Evolutionary conservation across 2,329 filamentous ascomycete species (phyloP).

Genomic region (Pseudocercospora musae): DNA sequence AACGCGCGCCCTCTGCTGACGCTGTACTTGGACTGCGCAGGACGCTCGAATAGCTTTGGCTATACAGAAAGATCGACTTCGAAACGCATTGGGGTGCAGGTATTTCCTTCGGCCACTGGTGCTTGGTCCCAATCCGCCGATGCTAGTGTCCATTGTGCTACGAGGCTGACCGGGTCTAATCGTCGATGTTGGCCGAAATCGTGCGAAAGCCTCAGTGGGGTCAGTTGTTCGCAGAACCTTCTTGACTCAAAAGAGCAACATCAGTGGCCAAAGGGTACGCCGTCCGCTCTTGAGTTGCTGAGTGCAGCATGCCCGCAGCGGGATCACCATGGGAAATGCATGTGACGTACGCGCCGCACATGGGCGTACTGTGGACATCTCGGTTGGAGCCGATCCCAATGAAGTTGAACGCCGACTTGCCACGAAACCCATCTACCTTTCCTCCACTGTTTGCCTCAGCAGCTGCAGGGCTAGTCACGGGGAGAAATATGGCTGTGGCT

Average conservation of each 20-base stretch:
- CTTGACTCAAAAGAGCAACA: neutral
- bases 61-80: constrained; percentile 1
- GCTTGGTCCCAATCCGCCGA: neutral
- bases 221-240: neutral
- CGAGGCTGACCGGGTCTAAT: constrained; percentile 1
- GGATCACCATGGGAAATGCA: neutral
- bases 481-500: neutral
- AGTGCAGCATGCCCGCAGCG: constrained; percentile 3
- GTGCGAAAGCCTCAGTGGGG: neutral
- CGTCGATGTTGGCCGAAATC: neutral
- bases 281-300: neutral
- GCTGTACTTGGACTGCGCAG: constrained; percentile 1
- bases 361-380: constrained; percentile 1
- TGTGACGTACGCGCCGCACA: constrained; percentile 3
- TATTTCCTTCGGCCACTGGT: neutral
- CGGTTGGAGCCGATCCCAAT: constrained; percentile 1
- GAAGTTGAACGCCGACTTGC: constrained; percentile 1
- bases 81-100: neutral
- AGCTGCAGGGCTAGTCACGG: constrained; percentile 1
- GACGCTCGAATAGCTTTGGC: neutral
- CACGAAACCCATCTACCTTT: neutral
- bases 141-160: neutral
- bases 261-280: neutral
- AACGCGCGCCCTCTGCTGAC: neutral
- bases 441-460: neutral